Percentiles rank a stretch among this genome's conserved stretches.
These are phyloP conservation scores for Lactarius hengduanensis DNA, from an alignment of 768 basidiomycete genomes.

Conservation along the genomic window DNA sequence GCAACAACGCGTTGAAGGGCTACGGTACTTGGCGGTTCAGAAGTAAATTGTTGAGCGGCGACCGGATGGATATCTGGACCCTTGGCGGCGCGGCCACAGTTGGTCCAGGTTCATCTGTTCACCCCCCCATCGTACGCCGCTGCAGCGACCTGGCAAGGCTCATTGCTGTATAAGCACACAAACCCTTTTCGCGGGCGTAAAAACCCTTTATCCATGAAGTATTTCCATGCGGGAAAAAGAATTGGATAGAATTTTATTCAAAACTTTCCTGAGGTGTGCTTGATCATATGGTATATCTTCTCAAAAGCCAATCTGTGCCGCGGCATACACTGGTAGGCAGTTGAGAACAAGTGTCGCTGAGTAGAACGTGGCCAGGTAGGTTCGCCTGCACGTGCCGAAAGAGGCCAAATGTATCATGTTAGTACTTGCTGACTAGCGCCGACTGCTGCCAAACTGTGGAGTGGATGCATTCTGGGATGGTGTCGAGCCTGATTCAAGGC, in stretches of 20 bases:
- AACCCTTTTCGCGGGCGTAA: not conserved
- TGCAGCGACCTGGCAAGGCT: not conserved
- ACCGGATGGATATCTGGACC: not conserved
- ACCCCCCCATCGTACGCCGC: not conserved
- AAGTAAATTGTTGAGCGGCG: not conserved
- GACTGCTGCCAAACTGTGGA: too few relatives aligned
- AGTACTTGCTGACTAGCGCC: too few relatives aligned
- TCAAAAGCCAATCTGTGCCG: too few relatives aligned
- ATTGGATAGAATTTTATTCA: too few relatives aligned
- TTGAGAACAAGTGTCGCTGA: too few relatives aligned
- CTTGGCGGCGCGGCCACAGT: not conserved
- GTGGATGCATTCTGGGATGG: too few relatives aligned
- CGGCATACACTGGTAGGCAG: too few relatives aligned
- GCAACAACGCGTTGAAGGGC: not conserved
- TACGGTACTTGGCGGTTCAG: not conserved
- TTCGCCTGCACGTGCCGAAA: too few relatives aligned
- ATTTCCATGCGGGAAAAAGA: not conserved
- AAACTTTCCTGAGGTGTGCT: not conserved
- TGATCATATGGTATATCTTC: not conserved
- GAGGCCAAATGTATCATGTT: too few relatives aligned
- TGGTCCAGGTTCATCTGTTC: not conserved
- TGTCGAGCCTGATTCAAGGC: too few relatives aligned
- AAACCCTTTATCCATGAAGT: not conserved
- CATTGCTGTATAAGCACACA: not conserved
- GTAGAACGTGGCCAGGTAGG: too few relatives aligned